phyloP scores from a whole-genome alignment of 2,329 filamentous ascomycete genomes.

The Leptographium lundbergii region DNA sequence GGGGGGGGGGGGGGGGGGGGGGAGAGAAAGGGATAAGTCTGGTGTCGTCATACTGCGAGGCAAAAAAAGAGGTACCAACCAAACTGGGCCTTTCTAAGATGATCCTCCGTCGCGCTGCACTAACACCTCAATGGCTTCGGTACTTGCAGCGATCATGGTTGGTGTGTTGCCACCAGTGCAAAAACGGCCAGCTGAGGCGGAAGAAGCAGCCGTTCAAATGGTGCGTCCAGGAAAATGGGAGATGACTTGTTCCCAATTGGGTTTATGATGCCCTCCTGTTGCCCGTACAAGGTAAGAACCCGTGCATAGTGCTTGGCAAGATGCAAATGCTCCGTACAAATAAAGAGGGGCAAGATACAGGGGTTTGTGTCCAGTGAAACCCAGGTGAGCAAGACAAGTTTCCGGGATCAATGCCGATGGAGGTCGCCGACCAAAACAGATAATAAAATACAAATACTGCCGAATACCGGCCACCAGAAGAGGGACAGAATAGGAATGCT shows the following conservation, averaged over 20 bases:
- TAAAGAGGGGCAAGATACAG: not conserved
- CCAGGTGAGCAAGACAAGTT: not conserved
- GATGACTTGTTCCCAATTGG: not conserved
- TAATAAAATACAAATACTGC: not conserved
- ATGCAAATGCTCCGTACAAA: not conserved
- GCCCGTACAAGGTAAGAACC: not conserved
- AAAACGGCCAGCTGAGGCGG: not conserved
- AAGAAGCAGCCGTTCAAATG: not conserved
- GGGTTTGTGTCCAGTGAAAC: not conserved
- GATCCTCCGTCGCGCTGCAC: slow-evolving; percentile 4
- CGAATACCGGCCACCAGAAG: not conserved
- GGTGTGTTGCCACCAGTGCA: not conserved
- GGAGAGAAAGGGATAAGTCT: not conserved
- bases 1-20: too few relatives aligned
- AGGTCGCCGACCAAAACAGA: slow-evolving; percentile 4
- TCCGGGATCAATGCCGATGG: not conserved
- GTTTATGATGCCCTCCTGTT: not conserved
- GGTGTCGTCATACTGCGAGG: not conserved
- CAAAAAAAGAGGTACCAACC: not conserved
- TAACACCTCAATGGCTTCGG: slow-evolving; percentile 4
- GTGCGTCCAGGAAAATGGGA: not conserved
- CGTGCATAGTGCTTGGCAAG: not conserved
- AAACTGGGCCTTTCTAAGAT: not conserved
- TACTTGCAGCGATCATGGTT: slow-evolving; percentile 7
- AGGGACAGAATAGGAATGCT: not conserved